Percentiles rank a stretch among this genome's conserved stretches.
phyloP scores from a whole-genome alignment of 768 basidiomycete genomes.

The Boletus coccyginus region DNA sequence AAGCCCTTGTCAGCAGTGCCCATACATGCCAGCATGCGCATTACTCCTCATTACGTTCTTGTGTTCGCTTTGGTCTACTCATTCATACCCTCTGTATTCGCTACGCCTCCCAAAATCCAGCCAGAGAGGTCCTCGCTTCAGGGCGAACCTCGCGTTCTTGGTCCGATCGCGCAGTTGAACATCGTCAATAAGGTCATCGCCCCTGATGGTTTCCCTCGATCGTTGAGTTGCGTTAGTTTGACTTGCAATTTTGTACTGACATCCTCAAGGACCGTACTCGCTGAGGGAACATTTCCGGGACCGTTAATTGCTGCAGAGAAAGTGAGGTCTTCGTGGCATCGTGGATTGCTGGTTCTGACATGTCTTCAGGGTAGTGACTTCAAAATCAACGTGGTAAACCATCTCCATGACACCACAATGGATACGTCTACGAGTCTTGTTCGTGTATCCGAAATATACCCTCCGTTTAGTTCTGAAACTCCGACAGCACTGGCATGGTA shows the following conservation, averaged over 20 bases:
- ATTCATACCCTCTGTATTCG: neutral
- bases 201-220: constrained; percentile 47
- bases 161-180: constrained; percentile 29
- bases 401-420: constrained; percentile 47
- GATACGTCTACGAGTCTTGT: constrained; percentile 50
- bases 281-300: constrained; percentile 42
- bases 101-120: neutral
- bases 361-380: constrained; percentile 36
- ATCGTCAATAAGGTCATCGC: constrained; percentile 42
- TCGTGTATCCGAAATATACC: constrained; percentile 10
- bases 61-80: neutral
- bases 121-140: neutral
- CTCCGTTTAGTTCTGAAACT: neutral
- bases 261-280: constrained; percentile 37
- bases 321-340: constrained; percentile 1
- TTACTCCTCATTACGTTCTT: neutral
- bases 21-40: constrained; percentile 4
- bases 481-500: constrained; percentile 54
- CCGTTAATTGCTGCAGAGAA: constrained; percentile 43
- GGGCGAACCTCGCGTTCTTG: constrained; percentile 7
- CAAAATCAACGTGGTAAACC: constrained; percentile 44
- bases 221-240: constrained; percentile 27
- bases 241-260: neutral
- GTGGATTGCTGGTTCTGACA: neutral
- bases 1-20: neutral